phyloP scores from a whole-genome alignment of 192 early-diverging fungal species.

The Glomus cerebriforme region DNA sequence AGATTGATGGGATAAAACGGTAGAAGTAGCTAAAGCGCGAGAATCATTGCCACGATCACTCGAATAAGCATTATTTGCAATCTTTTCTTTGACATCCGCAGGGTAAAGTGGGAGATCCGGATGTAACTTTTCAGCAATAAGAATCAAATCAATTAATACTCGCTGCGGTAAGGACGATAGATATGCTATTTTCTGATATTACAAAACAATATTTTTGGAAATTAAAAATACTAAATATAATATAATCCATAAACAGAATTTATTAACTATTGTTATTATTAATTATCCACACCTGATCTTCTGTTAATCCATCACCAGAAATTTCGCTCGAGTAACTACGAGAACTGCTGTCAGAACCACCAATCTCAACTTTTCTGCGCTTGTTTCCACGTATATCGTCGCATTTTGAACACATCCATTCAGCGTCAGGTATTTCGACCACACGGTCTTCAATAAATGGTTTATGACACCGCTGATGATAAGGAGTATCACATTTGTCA shows the following conservation, averaged over 20 bases:
- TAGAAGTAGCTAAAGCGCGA: neutral
- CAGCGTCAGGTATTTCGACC: constrained; percentile 27
- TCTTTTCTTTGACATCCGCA: constrained; percentile 24
- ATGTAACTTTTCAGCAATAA: constrained; percentile 34
- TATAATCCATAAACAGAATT: too few relatives aligned
- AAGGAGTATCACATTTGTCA: constrained; percentile 38
- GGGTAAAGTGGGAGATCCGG: constrained; percentile 37
- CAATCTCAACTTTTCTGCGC: constrained; percentile 19
- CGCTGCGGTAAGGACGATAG: constrained; percentile 32
- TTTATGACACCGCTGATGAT: constrained; percentile 40
- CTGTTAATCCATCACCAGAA: constrained; percentile 22
- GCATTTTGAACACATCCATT: constrained; percentile 37
- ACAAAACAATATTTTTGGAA: neutral
- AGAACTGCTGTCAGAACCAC: neutral
- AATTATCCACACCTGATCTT: constrained; percentile 22
- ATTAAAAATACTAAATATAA: too few relatives aligned
- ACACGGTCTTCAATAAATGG: constrained; percentile 34
- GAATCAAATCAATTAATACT: constrained; percentile 34
- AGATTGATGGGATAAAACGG: neutral
- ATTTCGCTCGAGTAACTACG: neutral
- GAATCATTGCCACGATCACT: neutral
- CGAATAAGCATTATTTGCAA: constrained; percentile 4
- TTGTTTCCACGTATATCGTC: constrained; percentile 1
- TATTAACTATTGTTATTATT: neutral
- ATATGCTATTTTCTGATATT: constrained; percentile 32